These are phyloP conservation scores for Suillus bovinus DNA, from an alignment of 768 basidiomycete species.

Conservation along the genomic window DNA sequence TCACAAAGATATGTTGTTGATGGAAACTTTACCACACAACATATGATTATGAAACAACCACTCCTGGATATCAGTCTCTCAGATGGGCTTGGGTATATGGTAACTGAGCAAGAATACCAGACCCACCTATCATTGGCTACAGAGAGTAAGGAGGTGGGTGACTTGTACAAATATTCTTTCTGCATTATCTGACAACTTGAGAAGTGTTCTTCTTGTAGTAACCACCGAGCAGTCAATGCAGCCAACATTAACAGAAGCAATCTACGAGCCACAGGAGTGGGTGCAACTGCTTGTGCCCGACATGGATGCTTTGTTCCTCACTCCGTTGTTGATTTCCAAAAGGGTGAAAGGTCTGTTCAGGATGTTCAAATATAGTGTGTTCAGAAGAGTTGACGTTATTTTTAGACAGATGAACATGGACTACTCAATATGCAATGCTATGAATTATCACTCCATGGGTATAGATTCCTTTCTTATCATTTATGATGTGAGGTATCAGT, in stretches of 20 bases:
- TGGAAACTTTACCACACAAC: no score
- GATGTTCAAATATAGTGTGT: not conserved
- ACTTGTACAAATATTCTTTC: no score
- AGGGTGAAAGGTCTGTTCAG: slow-evolving; percentile 20
- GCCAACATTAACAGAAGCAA: slow-evolving; percentile 3
- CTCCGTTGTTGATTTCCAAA: slow-evolving; percentile 32
- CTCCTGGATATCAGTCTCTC: no score
- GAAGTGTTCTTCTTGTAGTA: no score
- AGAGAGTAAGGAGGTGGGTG: no score
- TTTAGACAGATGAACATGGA: slow-evolving; percentile 31
- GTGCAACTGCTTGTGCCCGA: slow-evolving; percentile 27
- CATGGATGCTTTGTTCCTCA: slow-evolving; percentile 34
- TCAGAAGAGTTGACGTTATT: not conserved
- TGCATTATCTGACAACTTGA: no score
- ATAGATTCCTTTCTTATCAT: slow-evolving; percentile 17
- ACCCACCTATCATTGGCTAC: no score
- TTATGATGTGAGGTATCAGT: slow-evolving; percentile 35
- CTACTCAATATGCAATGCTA: slow-evolving; percentile 24
- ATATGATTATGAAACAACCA: no score
- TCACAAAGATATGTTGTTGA: no score
- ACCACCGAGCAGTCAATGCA: no score
- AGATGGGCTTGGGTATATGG: no score
- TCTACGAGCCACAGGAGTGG: slow-evolving; percentile 28
- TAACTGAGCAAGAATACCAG: no score
- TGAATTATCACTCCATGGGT: slow-evolving; percentile 14